phyloP scores from a whole-genome alignment of 257 asterid species.

The Scutellaria barbata region DNA sequence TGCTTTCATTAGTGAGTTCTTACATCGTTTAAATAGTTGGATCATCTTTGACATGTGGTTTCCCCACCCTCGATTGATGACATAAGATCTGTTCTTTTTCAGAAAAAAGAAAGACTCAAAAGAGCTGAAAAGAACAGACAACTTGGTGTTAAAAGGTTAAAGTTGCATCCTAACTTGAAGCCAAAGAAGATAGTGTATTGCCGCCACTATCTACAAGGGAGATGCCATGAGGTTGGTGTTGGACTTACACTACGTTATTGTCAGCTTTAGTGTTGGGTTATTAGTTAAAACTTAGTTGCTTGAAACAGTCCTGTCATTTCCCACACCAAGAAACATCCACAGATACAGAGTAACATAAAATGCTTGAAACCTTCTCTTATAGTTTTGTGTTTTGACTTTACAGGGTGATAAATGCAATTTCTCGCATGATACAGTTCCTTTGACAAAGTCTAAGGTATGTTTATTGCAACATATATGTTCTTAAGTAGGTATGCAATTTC shows the following conservation, averaged over 20 bases:
- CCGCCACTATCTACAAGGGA: conserved; percentile 80
- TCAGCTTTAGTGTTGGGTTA: conserved; percentile 24
- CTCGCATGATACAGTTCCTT: conserved; percentile 89
- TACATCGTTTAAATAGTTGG: neutral
- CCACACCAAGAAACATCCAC: conserved; percentile 13
- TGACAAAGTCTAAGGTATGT: conserved; percentile 83
- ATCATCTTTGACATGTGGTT: conserved; percentile 18
- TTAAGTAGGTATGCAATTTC: conserved; percentile 24
- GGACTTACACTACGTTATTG: conserved; percentile 15
- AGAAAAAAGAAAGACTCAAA: conserved; percentile 69
- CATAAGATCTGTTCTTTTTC: conserved; percentile 40
- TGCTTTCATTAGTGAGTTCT: neutral
- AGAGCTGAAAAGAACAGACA: conserved; percentile 76
- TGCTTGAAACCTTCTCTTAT: conserved; percentile 29
- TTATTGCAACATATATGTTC: conserved; percentile 17
- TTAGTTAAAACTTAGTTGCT: conserved; percentile 17
- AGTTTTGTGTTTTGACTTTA: conserved; percentile 33
- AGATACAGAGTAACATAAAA: neutral
- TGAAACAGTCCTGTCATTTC: conserved; percentile 8
- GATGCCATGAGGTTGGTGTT: conserved; percentile 82
- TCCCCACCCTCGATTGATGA: conserved; percentile 28
- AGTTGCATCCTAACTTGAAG: conserved; percentile 66
- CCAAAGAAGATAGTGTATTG: conserved; percentile 64
- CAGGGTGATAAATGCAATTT: conserved; percentile 93
- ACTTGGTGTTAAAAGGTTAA: conserved; percentile 81